Base-by-base conservation (phyloP, 305 asterid species). In the Rubia tinctorum region DNA sequence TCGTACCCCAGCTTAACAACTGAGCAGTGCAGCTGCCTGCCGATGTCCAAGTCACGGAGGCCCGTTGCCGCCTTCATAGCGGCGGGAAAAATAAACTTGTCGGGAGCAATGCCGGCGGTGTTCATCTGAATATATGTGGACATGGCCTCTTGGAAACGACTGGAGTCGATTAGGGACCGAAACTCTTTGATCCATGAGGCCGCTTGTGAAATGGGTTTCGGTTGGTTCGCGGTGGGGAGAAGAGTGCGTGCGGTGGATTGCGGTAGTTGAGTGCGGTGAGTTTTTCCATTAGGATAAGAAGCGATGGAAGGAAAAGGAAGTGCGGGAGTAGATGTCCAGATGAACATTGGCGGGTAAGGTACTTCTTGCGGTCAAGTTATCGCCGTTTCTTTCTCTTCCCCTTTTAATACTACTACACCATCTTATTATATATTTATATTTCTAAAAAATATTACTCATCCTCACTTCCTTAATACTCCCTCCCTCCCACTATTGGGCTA, bases 1-100 rank as follows among this genome's bases (percentile, higher is more conserved):
- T 84, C 81, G 42, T 84, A 92, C 23, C 94, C 94, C 60, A 84
- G 82, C 71, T 90, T 92, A 17, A 92, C 44, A 55, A 71, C 78
- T 64, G 87, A 79, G 8, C 80, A 90, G 69, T 92, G 94, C 61
- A 92, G 80, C 84, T 92, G 98, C 71, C 81, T 79, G 25, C 96
- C 96, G 5, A 91, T 73, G 39, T 67, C 76, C 80, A 92, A 66
- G 84, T 90, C 88, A 25, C 78, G 88, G 64, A 89, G 90, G 73
- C 85, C 85, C 3, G 98, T 81, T 22, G 82, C 87, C n/a, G 96
- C 91, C 83, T 92, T 92, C 73, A 90, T 66, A 60, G 77, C 90
- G 0, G 96, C 94, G 0, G 97, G 98, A 68, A 89, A 90, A 59
- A 88, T 91, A 75, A 88, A 90, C 60, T 88, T 89, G 63, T 90